phyloP scores from a whole-genome alignment of 768 basidiomycete genomes.

The Holtermanniella nyarrowii region DNA sequence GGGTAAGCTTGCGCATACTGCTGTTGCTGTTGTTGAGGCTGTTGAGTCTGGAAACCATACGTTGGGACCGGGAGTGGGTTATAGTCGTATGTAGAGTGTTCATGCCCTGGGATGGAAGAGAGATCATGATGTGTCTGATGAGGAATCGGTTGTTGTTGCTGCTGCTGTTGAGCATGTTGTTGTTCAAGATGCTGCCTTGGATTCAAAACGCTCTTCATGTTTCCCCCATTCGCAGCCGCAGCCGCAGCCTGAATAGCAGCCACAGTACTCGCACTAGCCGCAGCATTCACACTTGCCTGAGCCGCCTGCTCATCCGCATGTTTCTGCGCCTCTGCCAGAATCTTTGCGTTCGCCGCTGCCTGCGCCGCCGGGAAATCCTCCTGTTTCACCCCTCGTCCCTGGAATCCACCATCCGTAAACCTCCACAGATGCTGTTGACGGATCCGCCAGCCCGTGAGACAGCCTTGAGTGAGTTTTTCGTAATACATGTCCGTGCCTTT shows the following conservation, averaged over 20 bases:
- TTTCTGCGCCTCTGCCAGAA: not conserved
- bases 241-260: not conserved
- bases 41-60: not conserved
- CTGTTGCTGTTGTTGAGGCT: not conserved
- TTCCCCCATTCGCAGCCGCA: not conserved
- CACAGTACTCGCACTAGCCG: not conserved
- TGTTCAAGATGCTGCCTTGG: too few relatives aligned
- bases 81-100: not conserved
- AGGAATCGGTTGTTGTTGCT: too few relatives aligned
- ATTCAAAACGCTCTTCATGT: too few relatives aligned
- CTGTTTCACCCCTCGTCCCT: conserved; percentile 37
- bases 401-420: conserved; percentile 35
- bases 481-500: conserved; percentile 40
- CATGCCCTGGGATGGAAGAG: too few relatives aligned
- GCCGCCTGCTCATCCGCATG: not conserved
- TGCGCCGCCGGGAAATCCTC: conserved; percentile 14
- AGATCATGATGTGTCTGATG: too few relatives aligned
- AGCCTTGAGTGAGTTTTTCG: conserved; percentile 34
- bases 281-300: not conserved
- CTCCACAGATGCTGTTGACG: conserved; percentile 35
- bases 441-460: conserved; percentile 34
- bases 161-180: too few relatives aligned
- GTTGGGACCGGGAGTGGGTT: not conserved
- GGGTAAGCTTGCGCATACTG: too few relatives aligned
- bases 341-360: not conserved